A percentile compares a stretch with the other conserved stretches of the same genome.
phyloP scores from a whole-genome alignment of 1,284 basidiomycete species.

The Rhodotorula sp. region DNA sequence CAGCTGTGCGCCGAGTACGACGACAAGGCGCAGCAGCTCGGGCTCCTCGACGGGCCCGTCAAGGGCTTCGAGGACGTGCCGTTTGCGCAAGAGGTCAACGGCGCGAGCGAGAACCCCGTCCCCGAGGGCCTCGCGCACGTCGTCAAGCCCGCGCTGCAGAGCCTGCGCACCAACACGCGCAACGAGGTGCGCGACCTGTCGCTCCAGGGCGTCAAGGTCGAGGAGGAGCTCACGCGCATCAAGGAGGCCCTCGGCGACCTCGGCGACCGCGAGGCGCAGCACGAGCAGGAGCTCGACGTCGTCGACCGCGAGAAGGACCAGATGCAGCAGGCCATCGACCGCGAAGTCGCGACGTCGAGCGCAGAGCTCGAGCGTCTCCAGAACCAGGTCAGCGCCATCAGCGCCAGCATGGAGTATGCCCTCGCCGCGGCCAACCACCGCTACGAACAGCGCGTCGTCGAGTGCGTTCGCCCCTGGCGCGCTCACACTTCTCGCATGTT shows the following conservation, averaged over 20 bases:
- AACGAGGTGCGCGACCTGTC: slow-evolving; percentile 19
- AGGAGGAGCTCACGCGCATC: slow-evolving; percentile 29
- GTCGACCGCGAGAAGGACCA: slow-evolving; percentile 39
- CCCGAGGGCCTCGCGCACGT: slow-evolving; percentile 41
- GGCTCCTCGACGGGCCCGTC: slow-evolving; percentile 37
- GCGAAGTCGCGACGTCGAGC: slow-evolving; percentile 30
- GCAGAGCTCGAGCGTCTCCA: slow-evolving; percentile 32
- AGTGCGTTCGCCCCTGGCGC: slow-evolving; percentile 17
- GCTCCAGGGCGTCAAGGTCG: slow-evolving; percentile 20
- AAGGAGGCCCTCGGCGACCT: slow-evolving; percentile 40
- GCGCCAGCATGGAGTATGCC: slow-evolving; percentile 23
- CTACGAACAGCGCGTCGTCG: slow-evolving; percentile 32
- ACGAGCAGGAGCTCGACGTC: slow-evolving; percentile 37
- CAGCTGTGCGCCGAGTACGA: slow-evolving; percentile 38
- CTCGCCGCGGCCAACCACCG: slow-evolving; percentile 29
- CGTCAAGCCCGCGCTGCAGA: slow-evolving; percentile 43
- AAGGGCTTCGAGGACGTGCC: slow-evolving; percentile 42
- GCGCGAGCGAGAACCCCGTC: slow-evolving; percentile 41
- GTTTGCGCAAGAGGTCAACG: slow-evolving; percentile 44
- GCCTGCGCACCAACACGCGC: slow-evolving; percentile 33
- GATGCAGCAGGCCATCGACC: slow-evolving; percentile 38
- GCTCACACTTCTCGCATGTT: not conserved
- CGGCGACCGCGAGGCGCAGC: slow-evolving; percentile 27
- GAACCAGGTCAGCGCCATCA: slow-evolving; percentile 32
- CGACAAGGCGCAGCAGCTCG: slow-evolving; percentile 37